These are phyloP conservation scores for Nakaseomyces kungkrabaensis DNA, from an alignment of 1,139 yeast genomes.

Conservation along the genomic window DNA sequence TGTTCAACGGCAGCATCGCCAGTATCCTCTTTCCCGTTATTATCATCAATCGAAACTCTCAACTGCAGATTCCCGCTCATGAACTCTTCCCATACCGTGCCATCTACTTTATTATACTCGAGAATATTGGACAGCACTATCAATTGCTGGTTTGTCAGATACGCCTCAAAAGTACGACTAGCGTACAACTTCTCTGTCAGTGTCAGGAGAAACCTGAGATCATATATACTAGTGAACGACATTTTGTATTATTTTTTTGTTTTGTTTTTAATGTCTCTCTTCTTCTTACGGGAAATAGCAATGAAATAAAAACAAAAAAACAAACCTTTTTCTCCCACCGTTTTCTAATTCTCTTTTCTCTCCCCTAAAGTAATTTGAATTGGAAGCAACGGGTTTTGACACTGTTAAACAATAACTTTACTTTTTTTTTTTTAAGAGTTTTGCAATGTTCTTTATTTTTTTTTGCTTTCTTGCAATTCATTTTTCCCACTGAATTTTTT, in stretches of 20 bases:
- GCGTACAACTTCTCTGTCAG: conserved; percentile 42
- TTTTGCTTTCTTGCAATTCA: no score
- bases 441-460: no score
- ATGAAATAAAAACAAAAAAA: no score
- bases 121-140: conserved; percentile 42
- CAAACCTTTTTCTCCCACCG: no score
- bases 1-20: conserved; percentile 20
- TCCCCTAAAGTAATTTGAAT: no score
- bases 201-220: conserved; percentile 29
- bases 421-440: no score
- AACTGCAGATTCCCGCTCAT: conserved; percentile 43
- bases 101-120: conserved; percentile 21
- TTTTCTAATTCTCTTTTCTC: no score
- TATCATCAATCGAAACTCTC: conserved; percentile 23
- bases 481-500: no score
- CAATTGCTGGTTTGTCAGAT: conserved; percentile 53
- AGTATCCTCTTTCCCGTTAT: conserved; percentile 10
- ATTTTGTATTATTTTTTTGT: background rate
- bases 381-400: no score
- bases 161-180: conserved; percentile 45
- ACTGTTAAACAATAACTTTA: no score
- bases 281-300: no score
- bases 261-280: background rate
- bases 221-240: background rate
- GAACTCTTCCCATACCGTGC: conserved; percentile 43